Base-by-base conservation (phyloP, 2,329 filamentous ascomycete species). In the Nemania sp. region DNA sequence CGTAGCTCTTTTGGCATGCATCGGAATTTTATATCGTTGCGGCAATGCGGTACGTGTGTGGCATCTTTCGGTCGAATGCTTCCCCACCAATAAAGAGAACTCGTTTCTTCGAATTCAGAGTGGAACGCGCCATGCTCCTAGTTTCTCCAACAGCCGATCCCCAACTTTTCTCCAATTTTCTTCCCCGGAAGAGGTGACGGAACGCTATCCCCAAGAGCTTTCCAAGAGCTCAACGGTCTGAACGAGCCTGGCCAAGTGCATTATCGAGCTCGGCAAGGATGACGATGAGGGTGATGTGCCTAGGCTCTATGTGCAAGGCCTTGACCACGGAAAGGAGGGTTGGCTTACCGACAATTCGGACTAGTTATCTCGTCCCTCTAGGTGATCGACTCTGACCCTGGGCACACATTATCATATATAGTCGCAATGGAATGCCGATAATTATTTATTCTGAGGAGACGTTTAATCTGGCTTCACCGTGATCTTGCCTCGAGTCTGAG, bases 71-170 rank as follows among this genome's bases (percentile, higher is more conserved):
- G 62, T 48, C 28, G 48, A 65, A 63, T 64, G 52, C 54, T 61
- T 56, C 54, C 59, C 67, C 67, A 68, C 68, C 67, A 70, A 69
- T 70, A 49, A 64, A 39, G 63, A 46, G 46, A 50, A 50, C 17
- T 17, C 24, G 7, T 43, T 30, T 31, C 26, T 11, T 31, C 2
- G n/a, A 31, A 39, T 31, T 46, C 43, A 19, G 23, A 14, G 23
- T n/a, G 3, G 8, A 6, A 40, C 23, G 7, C n/a, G n/a, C n/a
- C n/a, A n/a, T 15, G 30, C 8, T 5, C 33, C 28, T n/a, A 22
- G 26, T 41, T 52, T 36, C 48, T 39, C 50, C 51, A 54, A 54
- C 50, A 26, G 19, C 47, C 33, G 28, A 51, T 59, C 56, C 46
- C 55, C 55, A 58, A 60, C 20, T 50, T 31, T 15, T 58, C 53